Evolutionary conservation across 345 rosid genomes (phyloP).

Genomic region (Bruguiera gymnorhiza): DNA sequence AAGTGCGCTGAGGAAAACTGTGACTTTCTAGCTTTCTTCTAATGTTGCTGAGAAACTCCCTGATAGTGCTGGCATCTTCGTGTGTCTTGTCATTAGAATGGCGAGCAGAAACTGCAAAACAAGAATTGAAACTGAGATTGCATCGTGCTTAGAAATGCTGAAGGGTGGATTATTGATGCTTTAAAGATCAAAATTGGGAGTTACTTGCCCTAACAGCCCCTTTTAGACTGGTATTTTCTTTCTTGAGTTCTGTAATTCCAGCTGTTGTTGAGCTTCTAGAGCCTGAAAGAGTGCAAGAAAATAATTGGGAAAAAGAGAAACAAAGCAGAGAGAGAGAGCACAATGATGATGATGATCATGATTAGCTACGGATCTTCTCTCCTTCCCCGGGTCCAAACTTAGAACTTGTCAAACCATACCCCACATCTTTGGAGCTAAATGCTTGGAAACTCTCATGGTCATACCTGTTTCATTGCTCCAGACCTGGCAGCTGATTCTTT

Average conservation of each 20-base stretch:
- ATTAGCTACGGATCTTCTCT: no score
- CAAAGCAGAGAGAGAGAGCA: not conserved
- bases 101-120: slow-evolving; percentile 16
- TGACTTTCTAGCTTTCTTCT: not conserved
- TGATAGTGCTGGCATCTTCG: slow-evolving; percentile 15
- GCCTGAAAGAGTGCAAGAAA: not conserved
- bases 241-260: slow-evolving; percentile 16
- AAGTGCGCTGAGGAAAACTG: no score
- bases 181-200: not conserved
- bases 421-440: no score
- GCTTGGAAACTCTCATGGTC: no score
- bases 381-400: no score
- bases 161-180: not conserved
- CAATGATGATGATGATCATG: not conserved
- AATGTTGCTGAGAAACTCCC: slow-evolving; percentile 21
- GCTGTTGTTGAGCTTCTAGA: slow-evolving; percentile 14
- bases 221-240: slow-evolving; percentile 15
- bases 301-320: not conserved
- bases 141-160: no score
- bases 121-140: not conserved
- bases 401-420: no score
- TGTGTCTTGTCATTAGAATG: slow-evolving; percentile 10
- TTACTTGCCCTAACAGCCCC: slow-evolving; percentile 10
- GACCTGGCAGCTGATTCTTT: slow-evolving; percentile 38
- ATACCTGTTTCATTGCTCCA: slow-evolving; percentile 35